A percentile compares a stretch with the other conserved stretches of the same genome.
These are phyloP conservation scores for Vicia villosa DNA, from an alignment of 306 rosid genomes.

Conservation along the genomic window DNA sequence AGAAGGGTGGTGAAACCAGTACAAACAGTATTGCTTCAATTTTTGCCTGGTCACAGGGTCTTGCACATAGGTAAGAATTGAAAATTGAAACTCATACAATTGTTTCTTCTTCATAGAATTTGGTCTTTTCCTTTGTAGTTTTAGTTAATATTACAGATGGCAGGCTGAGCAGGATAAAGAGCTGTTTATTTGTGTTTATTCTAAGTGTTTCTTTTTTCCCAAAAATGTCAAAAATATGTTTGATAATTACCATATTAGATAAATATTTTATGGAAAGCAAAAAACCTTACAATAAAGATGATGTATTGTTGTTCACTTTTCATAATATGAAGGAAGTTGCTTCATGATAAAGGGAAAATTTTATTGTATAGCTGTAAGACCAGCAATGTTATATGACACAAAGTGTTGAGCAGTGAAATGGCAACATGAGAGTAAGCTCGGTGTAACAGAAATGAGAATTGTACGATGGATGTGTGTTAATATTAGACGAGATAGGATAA, in stretches of 20 bases:
- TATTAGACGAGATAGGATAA: neutral
- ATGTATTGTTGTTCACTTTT: neutral
- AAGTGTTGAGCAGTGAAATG: neutral
- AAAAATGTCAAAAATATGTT: neutral
- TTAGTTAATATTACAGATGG: neutral
- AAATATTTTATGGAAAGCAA: neutral
- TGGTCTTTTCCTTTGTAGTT: slow-evolving; percentile 10
- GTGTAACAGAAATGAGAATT: neutral
- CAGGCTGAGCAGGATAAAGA: slow-evolving; percentile 22
- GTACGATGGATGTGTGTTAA: neutral
- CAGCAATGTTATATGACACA: neutral
- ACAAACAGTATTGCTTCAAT: slow-evolving; percentile 98
- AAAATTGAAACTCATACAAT: slow-evolving; percentile 15
- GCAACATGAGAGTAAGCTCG: neutral
- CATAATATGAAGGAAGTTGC: neutral
- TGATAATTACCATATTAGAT: neutral
- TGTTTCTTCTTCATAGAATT: neutral
- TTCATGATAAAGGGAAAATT: neutral
- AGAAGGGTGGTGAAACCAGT: slow-evolving; percentile 97
- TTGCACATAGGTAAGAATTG: slow-evolving; percentile 72
- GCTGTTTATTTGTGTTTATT: neutral
- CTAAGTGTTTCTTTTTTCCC: neutral
- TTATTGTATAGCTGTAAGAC: neutral
- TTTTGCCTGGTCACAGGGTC: slow-evolving; percentile 97
- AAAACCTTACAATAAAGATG: neutral